These are phyloP conservation scores for Diplodia sapinea DNA, from an alignment of 2,329 filamentous ascomycete genomes.

Conservation along the genomic window DNA sequence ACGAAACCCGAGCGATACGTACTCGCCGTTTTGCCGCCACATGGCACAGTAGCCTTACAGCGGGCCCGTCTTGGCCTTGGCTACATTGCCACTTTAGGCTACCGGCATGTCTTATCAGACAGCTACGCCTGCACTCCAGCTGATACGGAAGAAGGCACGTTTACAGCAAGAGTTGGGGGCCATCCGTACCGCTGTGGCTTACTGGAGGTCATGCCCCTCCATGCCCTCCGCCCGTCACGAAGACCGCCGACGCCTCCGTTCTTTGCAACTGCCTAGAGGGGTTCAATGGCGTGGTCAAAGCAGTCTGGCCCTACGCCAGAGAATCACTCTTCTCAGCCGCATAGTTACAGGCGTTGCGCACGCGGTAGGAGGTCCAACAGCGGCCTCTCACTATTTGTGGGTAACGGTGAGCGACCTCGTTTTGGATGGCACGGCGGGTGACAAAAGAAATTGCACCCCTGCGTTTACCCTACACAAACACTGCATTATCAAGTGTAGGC, in stretches of 20 bases:
- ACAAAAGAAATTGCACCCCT: too few species aligned
- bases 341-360: too few species aligned
- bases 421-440: not conserved
- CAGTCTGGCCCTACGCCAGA: not conserved
- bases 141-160: not conserved
- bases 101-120: not conserved
- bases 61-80: constrained; percentile 11
- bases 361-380: not conserved
- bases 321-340: not conserved
- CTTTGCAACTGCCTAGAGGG: constrained; percentile 1
- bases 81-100: constrained; percentile 13
- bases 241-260: not conserved
- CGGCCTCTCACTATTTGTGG: not conserved
- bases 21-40: not conserved
- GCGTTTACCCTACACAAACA: too few species aligned
- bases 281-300: not conserved
- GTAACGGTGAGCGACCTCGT: not conserved
- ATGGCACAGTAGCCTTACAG: constrained; percentile 4
- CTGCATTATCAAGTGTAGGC: too few species aligned
- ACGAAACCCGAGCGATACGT: constrained; percentile 11
- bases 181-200: constrained; percentile 16
- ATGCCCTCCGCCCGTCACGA: not conserved
- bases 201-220: constrained; percentile 8
- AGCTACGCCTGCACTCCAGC: not conserved
- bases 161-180: not conserved